Percentiles rank a stretch among this genome's conserved stretches.
Conservation (phyloP, 1,284 basidiomycete species). For the Leccinum subfulvum region DNA sequence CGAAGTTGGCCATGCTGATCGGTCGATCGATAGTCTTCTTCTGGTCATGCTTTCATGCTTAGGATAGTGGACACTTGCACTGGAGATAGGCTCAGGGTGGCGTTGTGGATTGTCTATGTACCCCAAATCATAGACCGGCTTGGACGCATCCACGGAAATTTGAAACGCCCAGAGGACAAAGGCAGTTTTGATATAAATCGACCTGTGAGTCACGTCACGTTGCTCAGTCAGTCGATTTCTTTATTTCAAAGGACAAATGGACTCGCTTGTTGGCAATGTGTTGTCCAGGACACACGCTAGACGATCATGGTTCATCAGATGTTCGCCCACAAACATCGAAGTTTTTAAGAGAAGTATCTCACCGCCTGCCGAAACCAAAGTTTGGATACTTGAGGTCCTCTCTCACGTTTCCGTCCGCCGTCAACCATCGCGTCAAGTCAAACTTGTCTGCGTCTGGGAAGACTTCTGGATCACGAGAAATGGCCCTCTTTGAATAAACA, state of each 20-base stretch:
- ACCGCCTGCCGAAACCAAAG: constrained; percentile 19
- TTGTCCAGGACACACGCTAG: constrained; percentile 7
- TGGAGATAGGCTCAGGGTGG: neutral
- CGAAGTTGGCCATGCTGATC: too few relatives aligned
- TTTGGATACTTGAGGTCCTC: constrained; percentile 9
- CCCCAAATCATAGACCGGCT: constrained; percentile 13
- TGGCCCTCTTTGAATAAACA: constrained; percentile 4
- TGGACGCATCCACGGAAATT: constrained; percentile 10
- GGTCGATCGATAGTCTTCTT: too few relatives aligned
- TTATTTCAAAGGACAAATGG: neutral
- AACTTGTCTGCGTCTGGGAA: constrained; percentile 13
- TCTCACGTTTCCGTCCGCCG: constrained; percentile 2
- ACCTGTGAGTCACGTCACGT: constrained; percentile 2
- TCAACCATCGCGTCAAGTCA: constrained; percentile 12
- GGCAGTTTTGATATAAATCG: constrained; percentile 14
- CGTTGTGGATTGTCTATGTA: too few relatives aligned
- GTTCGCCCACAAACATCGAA: too few relatives aligned
- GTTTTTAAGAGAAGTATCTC: neutral
- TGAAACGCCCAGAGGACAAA: constrained; percentile 17
- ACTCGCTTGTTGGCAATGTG: neutral
- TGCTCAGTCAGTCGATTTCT: neutral
- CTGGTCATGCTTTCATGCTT: neutral
- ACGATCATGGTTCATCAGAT: neutral
- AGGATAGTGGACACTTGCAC: neutral
- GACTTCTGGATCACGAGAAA: constrained; percentile 15